A percentile compares a stretch with the other conserved stretches of the same genome.
Conservation (phyloP, 495 filamentous ascomycete species). For the Penicillium parvum region DNA sequence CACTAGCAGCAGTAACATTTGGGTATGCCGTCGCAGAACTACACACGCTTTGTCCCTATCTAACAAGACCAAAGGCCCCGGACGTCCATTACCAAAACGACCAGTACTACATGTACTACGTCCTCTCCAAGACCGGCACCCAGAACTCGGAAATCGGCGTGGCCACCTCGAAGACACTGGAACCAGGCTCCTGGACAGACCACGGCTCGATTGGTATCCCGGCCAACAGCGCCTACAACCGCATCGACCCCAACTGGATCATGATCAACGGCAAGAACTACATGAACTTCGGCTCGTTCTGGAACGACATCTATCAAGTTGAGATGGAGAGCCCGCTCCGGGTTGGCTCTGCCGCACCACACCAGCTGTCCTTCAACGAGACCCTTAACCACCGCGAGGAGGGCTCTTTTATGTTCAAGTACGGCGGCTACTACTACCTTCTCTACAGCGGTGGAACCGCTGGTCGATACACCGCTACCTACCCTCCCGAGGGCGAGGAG, state of each 20-base stretch:
- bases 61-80: constrained; percentile 50
- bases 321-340: constrained; percentile 44
- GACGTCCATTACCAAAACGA: constrained; percentile 54
- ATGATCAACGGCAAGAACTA: constrained; percentile 41
- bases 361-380: constrained; percentile 53
- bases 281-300: constrained; percentile 68
- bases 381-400: constrained; percentile 54
- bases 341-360: constrained; percentile 28
- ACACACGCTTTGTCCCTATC: too few species aligned
- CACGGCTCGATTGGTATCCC: constrained; percentile 47
- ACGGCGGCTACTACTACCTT: constrained; percentile 59
- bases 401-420: constrained; percentile 52
- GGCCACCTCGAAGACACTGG: constrained; percentile 59
- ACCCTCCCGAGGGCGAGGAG: constrained; percentile 54
- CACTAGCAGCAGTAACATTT: constrained; percentile 47
- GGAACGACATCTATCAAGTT: constrained; percentile 63
- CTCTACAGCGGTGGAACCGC: constrained; percentile 62
- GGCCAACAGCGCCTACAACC: constrained; percentile 55
- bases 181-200: constrained; percentile 56
- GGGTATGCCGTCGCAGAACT: constrained; percentile 38
- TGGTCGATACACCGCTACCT: constrained; percentile 48
- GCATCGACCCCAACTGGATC: constrained; percentile 66
- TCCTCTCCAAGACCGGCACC: constrained; percentile 59
- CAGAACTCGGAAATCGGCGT: constrained; percentile 63
- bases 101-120: constrained; percentile 70